phyloP scores from a whole-genome alignment of 2,329 filamentous ascomycete genomes.

The Bretziella fagacearum region DNA sequence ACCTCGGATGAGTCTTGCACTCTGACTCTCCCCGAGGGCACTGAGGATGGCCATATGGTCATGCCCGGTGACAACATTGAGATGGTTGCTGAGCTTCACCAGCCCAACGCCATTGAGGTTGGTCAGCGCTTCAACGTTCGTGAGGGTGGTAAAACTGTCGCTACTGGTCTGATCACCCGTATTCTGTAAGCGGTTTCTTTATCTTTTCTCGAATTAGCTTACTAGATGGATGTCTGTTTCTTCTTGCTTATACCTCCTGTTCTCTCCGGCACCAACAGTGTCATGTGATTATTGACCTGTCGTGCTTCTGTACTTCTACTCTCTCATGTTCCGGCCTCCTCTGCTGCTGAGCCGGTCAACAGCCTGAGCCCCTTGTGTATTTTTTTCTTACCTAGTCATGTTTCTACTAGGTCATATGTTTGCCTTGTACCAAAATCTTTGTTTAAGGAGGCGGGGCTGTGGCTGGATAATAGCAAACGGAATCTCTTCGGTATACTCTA shows the following conservation, averaged over 20 bases:
- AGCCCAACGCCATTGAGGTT: constrained; percentile 72
- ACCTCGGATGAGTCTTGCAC: constrained; percentile 69
- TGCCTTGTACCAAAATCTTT: constrained; percentile 1
- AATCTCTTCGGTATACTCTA: not conserved
- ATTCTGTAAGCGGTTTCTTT: constrained; percentile 31
- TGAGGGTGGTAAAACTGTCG: constrained; percentile 83
- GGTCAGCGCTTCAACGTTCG: constrained; percentile 97
- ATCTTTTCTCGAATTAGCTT: no score
- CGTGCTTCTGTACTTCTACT: not conserved
- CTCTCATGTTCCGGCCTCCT: not conserved
- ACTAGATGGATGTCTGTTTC: not conserved
- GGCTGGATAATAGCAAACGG: not conserved
- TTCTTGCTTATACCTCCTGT: not conserved
- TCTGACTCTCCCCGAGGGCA: constrained; percentile 74
- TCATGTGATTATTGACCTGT: no score
- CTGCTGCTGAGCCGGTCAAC: not conserved
- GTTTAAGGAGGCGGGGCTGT: not conserved
- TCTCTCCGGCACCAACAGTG: not conserved
- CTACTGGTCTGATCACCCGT: constrained; percentile 66
- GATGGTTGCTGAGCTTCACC: constrained; percentile 76
- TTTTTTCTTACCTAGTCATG: constrained; percentile 4
- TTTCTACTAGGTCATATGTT: constrained; percentile 2
- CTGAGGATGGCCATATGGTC: constrained; percentile 66
- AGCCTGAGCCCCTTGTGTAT: constrained; percentile 10
- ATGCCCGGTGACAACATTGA: constrained; percentile 99